Evolutionary conservation across 2,329 filamentous ascomycete genomes (phyloP), one percentile per base, ranked within the genome.

Genomic region (Elsinoe perseae): DNA sequence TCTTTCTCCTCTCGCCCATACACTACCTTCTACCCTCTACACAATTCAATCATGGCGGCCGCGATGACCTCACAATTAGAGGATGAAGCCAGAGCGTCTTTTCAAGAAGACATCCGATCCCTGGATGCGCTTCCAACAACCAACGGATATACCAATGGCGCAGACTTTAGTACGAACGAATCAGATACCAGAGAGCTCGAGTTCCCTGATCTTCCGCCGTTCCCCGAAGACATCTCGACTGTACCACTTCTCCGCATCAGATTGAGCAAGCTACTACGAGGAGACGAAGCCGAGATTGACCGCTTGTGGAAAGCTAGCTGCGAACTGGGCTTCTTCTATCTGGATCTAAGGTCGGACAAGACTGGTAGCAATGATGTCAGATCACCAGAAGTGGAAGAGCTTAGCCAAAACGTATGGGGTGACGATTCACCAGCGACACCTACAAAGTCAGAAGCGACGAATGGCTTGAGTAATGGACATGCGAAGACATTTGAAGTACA

Each of bases 241-340:
- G 73, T 71, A 20, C 71, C 70, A 8, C 64, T 75, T 1, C 64
- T 72, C 4, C 69, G 68, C 28, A 67, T 75, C 21, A 72, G 66
- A 5, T 64, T 73, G 10, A 42, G 62, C 4, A 70, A 69, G 54
- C 64, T 75, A 4, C 59, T 70, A 4, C 40, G 57, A 1, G 60
- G 61, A 2, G 65, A 73, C 54, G 2, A 56, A n/a, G 62, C 62
- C 28, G 72, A 73, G 46, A 56, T 66, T 42, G 63, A 70, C 5
- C 58, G 64, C n/a, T 65, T 72, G 25, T 73, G 67, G 66, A 57
- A 65, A 20, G 71, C 72, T 2, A 72, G 69, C 57, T 65, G 67
- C 21, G 72, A 79, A 2, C 68, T 81, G 0, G 79, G 79, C 1
- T 81, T 82, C 68, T 81, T 81, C 68, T 81, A 81, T 60, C 69